These are phyloP conservation scores for Pyronema omphalodes DNA, from an alignment of 495 filamentous ascomycete species.

Conservation along the genomic window DNA sequence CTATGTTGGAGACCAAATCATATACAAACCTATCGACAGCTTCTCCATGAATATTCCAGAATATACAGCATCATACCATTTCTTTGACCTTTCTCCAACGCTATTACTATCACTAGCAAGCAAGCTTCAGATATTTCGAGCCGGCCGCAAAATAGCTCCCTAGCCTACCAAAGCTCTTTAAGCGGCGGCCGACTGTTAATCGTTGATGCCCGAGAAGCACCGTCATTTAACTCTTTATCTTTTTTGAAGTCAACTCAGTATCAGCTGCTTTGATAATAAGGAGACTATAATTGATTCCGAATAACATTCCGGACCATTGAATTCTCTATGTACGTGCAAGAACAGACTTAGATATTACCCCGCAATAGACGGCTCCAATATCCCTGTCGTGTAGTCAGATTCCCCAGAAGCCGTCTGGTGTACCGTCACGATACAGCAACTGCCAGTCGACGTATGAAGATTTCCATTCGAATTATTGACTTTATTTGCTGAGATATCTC, in stretches of 20 bases:
- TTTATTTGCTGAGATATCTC: background rate
- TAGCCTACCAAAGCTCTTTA: background rate
- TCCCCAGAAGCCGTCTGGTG: no score
- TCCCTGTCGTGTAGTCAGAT: no score
- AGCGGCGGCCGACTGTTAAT: background rate
- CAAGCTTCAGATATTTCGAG: background rate
- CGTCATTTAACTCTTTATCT: no score
- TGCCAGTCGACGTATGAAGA: background rate
- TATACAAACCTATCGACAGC: background rate
- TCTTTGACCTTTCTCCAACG: background rate
- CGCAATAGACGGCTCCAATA: no score
- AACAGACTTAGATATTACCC: no score
- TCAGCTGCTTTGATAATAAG: no score
- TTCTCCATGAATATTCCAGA: slow-evolving; percentile 1
- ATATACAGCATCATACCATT: background rate
- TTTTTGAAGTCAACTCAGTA: no score
- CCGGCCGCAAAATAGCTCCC: background rate
- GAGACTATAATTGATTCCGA: no score
- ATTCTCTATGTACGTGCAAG: no score
- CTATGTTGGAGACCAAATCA: background rate
- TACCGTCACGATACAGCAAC: background rate
- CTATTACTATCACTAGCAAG: background rate
- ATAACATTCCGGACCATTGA: no score
- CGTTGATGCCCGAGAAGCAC: background rate
- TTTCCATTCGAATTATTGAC: no score